Evolutionary conservation across 768 basidiomycete genomes (phyloP).

Genomic region (Austroboletus festivus): DNA sequence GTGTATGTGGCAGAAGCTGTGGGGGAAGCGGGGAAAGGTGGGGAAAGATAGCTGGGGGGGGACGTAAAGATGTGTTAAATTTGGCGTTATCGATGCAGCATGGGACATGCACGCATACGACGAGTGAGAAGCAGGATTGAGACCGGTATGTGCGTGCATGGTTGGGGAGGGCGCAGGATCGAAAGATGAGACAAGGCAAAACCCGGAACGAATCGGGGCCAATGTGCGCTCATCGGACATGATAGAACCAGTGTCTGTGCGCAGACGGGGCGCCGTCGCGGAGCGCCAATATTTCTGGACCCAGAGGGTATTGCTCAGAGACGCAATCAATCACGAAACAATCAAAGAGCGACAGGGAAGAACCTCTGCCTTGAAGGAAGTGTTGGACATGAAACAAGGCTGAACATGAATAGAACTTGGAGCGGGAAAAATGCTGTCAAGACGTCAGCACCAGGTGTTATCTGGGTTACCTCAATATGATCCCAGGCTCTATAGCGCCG

Average conservation of each 20-base stretch:
- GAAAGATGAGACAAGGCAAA: background rate
- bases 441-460: conserved; percentile 8
- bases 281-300: background rate
- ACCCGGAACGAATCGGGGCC: background rate
- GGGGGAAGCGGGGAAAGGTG: conserved; percentile 27
- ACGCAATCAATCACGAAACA: background rate
- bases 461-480: conserved; percentile 16
- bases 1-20: conserved; percentile 7
- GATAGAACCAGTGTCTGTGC: background rate
- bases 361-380: background rate
- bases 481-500: background rate
- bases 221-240: background rate
- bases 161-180: conserved; percentile 3
- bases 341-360: background rate
- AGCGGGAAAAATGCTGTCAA: conserved; percentile 13
- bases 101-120: conserved; percentile 4
- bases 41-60: conserved; percentile 11
- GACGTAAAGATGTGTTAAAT: conserved; percentile 6
- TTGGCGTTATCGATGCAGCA: conserved; percentile 1
- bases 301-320: background rate
- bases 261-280: background rate
- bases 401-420: conserved; percentile 5
- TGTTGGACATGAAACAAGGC: background rate
- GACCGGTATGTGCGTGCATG: background rate
- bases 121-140: conserved; percentile 1